Base-by-base conservation (phyloP, 257 asterid genomes). In the Solanum lycopersicoides region DNA sequence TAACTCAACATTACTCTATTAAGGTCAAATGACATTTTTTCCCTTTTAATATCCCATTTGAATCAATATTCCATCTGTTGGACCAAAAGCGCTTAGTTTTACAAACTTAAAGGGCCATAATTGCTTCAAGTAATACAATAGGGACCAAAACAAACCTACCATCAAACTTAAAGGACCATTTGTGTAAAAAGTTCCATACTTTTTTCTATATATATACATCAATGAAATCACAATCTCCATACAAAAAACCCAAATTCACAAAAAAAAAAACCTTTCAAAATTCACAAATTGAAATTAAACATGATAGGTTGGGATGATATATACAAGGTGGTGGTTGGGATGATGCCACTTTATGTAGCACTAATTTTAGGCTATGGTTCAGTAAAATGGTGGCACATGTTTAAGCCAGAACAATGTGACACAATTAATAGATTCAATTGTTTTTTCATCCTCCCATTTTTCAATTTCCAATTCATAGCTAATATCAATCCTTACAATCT, bases 311-410 rank as follows among this genome's bases (percentile, higher is more conserved):
- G 87, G 88, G 90, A 72, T 20, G 92, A 90, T 28, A 21, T 87
- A 12, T 90, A 90, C 56, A 90, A 88, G 50, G 91, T 90, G 86
- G 86, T 90, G 53, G 82, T 53, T 2, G 86, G 82, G 68, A 88
- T 90, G 92, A 34, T 77, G 63, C 92, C 92, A 13, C 88, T 90
- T 4, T 90, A 86, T 42, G 88, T 84, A 5, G 89, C 92, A 18
- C 69, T 90, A 53, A 30, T 44, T 11, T 85, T 88, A 72, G 92
- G 92, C 8, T 90, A 87, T 35, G 92, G 90, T 16, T 88, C 92
- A 0, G 89, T 87, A 4, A 85, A 45, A 65, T 90, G 92, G 92
- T 90, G 91, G 90, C 86, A 63, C 9, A 88, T 87, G 88, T 88
- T 90, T 63, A 84, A 77, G 42, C 56, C 88, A 9, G 91, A 89